Evolutionary conservation across 495 filamentous ascomycete species (phyloP).

Genomic region (Hyaloscypha variabilis): DNA sequence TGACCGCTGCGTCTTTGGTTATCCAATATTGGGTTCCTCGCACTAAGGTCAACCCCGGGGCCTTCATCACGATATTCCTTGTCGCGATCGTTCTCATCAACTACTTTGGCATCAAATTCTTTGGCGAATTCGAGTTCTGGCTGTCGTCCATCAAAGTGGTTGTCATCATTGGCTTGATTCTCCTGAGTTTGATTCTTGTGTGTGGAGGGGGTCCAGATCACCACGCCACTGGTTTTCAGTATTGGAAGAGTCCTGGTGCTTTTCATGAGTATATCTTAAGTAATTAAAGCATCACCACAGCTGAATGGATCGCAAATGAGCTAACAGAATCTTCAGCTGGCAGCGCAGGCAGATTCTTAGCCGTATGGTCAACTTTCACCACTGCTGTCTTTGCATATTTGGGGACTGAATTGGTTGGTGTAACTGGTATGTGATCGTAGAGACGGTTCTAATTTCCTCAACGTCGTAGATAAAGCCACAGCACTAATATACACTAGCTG

Average conservation of each 20-base stretch:
- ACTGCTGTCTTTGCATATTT: constrained; percentile 51
- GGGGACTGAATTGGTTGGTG: background rate
- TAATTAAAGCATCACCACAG: background rate
- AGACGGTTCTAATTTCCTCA: background rate
- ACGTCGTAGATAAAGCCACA: background rate
- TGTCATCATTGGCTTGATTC: constrained; percentile 61
- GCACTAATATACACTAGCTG: background rate
- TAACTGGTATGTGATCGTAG: background rate
- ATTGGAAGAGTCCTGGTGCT: constrained; percentile 72
- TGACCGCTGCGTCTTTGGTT: constrained; percentile 66
- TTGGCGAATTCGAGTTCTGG: constrained; percentile 75
- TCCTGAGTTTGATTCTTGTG: constrained; percentile 34
- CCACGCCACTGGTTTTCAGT: constrained; percentile 58
- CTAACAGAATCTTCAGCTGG: constrained; percentile 42
- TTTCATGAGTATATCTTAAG: constrained; percentile 49
- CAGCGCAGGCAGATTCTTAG: constrained; percentile 62
- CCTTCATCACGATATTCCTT: constrained; percentile 76
- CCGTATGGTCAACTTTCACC: constrained; percentile 75
- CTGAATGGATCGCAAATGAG: constrained; percentile 37
- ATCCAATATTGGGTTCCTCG: constrained; percentile 73
- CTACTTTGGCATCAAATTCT: constrained; percentile 67
- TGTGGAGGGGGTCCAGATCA: constrained; percentile 42
- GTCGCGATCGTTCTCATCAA: constrained; percentile 68
- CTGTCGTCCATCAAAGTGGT: constrained; percentile 76
- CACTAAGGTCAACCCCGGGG: constrained; percentile 55